phyloP scores from a whole-genome alignment of 225 moss, liverwort and hornwort genomes.

The Marchantia polymorpha region DNA sequence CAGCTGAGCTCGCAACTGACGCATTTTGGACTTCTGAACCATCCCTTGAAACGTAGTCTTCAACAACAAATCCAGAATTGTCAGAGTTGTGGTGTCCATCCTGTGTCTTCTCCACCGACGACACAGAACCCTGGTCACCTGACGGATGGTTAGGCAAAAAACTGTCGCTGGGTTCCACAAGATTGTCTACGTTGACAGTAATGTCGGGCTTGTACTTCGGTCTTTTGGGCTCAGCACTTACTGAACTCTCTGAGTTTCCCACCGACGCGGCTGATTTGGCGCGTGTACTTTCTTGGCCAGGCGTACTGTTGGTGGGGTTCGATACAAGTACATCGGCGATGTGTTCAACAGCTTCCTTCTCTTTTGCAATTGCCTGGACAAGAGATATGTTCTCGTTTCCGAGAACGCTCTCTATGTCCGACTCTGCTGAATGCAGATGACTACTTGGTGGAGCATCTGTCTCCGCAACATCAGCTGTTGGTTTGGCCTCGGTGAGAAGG shows the following conservation, averaged over 20 bases:
- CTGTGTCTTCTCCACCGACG: slow-evolving; percentile 8
- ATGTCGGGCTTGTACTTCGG: slow-evolving; percentile 3
- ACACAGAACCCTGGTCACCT: slow-evolving; percentile 1
- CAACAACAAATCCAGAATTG: slow-evolving; percentile 9
- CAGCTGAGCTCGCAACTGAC: slow-evolving; percentile 27
- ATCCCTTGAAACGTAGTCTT: slow-evolving; percentile 20
- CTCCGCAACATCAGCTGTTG: not conserved
- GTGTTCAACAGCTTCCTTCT: not conserved
- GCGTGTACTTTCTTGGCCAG: not conserved
- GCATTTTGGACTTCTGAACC: slow-evolving; percentile 25
- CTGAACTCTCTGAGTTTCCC: not conserved
- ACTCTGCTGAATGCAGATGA: not conserved
- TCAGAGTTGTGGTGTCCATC: not conserved
- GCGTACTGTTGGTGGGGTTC: not conserved
- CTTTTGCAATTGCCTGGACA: slow-evolving; percentile 6
- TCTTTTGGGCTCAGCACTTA: slow-evolving; percentile 15
- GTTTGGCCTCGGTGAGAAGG: not conserved
- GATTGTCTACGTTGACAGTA: slow-evolving; percentile 3
- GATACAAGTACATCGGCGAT: not conserved
- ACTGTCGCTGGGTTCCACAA: slow-evolving; percentile 6
- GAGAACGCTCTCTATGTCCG: slow-evolving; percentile 16
- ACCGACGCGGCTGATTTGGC: not conserved
- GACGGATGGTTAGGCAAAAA: not conserved
- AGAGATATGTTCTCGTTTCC: slow-evolving; percentile 14
- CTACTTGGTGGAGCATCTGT: not conserved